These are phyloP conservation scores for Lecanicillium sp. DNA, from an alignment of 2,329 filamentous ascomycete genomes.

Conservation along the genomic window DNA sequence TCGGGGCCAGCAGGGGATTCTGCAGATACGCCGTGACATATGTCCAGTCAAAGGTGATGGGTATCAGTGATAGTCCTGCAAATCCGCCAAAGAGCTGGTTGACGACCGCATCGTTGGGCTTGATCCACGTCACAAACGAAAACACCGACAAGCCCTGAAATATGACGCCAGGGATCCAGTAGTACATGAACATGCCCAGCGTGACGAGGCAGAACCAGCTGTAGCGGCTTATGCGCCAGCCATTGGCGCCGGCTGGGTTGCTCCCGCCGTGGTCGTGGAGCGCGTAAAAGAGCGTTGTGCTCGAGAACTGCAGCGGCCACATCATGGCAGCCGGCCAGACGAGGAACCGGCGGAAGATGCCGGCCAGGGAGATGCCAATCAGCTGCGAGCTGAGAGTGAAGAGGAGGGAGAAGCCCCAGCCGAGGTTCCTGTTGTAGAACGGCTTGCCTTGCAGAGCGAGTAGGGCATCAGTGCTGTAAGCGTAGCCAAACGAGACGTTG, in stretches of 20 bases:
- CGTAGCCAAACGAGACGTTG: constrained; percentile 43
- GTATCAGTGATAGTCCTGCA: constrained; percentile 47
- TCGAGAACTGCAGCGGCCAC: constrained; percentile 48
- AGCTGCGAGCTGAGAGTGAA: constrained; percentile 53
- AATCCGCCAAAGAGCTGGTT: constrained; percentile 52
- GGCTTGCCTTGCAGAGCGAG: constrained; percentile 37
- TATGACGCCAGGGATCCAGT: constrained; percentile 47
- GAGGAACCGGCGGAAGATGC: constrained; percentile 49
- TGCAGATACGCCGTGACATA: constrained; percentile 35
- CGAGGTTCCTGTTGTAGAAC: constrained; percentile 41
- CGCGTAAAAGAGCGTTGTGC: constrained; percentile 41
- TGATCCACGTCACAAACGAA: constrained; percentile 50
- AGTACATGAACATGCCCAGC: constrained; percentile 40
- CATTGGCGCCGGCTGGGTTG: constrained; percentile 31
- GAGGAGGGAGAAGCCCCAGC: constrained; percentile 52
- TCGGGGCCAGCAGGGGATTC: constrained; percentile 35
- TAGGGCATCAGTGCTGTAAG: constrained; percentile 36
- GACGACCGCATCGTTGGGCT: constrained; percentile 45
- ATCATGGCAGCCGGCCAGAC: constrained; percentile 57
- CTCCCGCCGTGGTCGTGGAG: constrained; percentile 35
- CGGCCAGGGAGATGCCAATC: constrained; percentile 56
- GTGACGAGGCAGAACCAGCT: constrained; percentile 40
- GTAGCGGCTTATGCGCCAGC: constrained; percentile 40
- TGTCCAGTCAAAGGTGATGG: constrained; percentile 46
- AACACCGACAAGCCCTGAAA: constrained; percentile 47